Conservation (phyloP, 495 filamentous ascomycete genomes). For the Podospora bellae-mahoneyi region DNA sequence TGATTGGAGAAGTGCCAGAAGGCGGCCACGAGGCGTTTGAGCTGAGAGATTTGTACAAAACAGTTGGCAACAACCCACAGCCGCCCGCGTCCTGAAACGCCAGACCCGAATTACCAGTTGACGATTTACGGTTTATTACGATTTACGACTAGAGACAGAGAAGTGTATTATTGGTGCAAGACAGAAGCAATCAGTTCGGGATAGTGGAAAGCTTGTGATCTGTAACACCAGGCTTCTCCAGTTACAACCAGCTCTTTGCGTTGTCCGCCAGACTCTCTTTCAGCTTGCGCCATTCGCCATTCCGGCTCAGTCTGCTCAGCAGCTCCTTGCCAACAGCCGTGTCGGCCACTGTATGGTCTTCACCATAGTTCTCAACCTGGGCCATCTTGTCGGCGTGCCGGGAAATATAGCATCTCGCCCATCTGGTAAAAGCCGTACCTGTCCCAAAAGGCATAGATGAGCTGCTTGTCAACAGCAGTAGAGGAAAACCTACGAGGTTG, state of each 20-base stretch:
- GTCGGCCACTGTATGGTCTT: slow-evolving; percentile 36
- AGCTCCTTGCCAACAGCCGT: slow-evolving; percentile 32
- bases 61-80: slow-evolving; percentile 50
- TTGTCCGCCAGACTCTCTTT: slow-evolving; percentile 35
- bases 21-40: slow-evolving; percentile 62
- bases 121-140: neutral
- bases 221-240: slow-evolving; percentile 17
- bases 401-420: slow-evolving; percentile 34
- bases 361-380: slow-evolving; percentile 26
- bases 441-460: slow-evolving; percentile 33
- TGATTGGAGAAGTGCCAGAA: slow-evolving; percentile 83
- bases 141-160: neutral
- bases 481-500: slow-evolving; percentile 19
- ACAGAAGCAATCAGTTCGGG: neutral
- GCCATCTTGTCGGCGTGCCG: slow-evolving; percentile 22
- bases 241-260: slow-evolving; percentile 25
- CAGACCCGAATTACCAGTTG: neutral
- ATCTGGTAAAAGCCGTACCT: slow-evolving; percentile 35
- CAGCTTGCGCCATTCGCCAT: slow-evolving; percentile 33
- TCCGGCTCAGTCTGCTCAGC: slow-evolving; percentile 32
- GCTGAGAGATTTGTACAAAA: slow-evolving; percentile 53
- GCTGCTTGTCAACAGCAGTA: slow-evolving; percentile 27
- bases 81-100: slow-evolving; percentile 35
- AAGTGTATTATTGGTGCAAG: neutral
- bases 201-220: slow-evolving; percentile 15